These are phyloP conservation scores for Combretum micranthum DNA, from an alignment of 345 rosid genomes.

Conservation along the genomic window DNA sequence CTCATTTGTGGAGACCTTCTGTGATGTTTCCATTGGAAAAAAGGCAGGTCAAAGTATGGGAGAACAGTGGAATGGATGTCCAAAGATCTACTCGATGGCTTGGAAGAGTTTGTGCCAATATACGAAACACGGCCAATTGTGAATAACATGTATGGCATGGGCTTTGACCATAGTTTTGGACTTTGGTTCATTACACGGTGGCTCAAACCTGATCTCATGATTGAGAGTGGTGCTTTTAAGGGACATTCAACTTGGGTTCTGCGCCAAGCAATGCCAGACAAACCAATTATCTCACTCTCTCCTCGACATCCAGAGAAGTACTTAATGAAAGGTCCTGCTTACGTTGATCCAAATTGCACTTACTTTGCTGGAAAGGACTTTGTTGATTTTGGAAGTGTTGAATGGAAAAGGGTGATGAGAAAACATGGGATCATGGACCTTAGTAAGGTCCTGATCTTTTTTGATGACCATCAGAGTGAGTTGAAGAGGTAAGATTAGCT, in stretches of 20 bases:
- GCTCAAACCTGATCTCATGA: conserved; percentile 89
- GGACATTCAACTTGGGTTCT: conserved; percentile 99
- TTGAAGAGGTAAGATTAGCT: conserved; percentile 54
- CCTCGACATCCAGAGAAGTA: conserved; percentile 97
- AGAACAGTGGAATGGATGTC: conserved; percentile 90
- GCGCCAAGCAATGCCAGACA: conserved; percentile 95
- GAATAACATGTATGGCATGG: conserved; percentile 95
- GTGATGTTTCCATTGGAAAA: conserved; percentile 61
- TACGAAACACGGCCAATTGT: conserved; percentile 92
- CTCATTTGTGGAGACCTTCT: conserved; percentile 11
- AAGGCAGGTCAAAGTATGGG: conserved; percentile 99
- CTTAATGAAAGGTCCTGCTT: conserved; percentile 85
- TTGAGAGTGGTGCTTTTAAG: conserved; percentile 98
- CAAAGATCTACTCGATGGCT: conserved; percentile 79
- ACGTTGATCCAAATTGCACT: conserved; percentile 92
- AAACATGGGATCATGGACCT: conserved; percentile 58
- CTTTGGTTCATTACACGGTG: conserved; percentile 88
- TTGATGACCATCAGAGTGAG: conserved; percentile 98
- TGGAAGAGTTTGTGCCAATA: conserved; percentile 89
- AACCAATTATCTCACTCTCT: conserved; percentile 69
- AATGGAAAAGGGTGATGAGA: conserved; percentile 68
- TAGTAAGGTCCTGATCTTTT: conserved; percentile 62
- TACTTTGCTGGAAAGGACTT: conserved; percentile 98
- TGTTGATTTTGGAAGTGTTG: conserved; percentile 88
- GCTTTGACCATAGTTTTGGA: conserved; percentile 99